Evolutionary conservation across 768 basidiomycete genomes (phyloP).

Genomic region (Porpolomopsis calyptriformis): DNA sequence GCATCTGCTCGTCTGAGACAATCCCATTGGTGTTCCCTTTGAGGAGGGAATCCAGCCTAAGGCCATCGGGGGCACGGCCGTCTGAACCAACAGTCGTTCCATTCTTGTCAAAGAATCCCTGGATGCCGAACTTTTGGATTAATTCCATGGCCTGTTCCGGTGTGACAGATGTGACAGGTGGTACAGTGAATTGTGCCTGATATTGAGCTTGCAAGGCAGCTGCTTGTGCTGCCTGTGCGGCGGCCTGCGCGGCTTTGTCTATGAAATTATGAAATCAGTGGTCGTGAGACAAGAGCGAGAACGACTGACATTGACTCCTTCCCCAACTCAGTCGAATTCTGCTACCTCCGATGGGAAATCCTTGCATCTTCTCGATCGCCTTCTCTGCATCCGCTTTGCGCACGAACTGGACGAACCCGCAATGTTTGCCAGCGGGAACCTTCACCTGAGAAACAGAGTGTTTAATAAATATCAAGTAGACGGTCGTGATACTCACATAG

Average conservation of each 20-base stretch:
- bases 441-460: conserved; percentile 52
- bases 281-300: not conserved
- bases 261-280: conserved; percentile 6
- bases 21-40: conserved; percentile 3
- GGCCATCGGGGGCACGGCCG: conserved; percentile 8
- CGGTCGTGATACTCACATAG: conserved; percentile 47
- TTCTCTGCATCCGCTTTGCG: conserved; percentile 84
- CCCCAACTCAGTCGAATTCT: conserved; percentile 90
- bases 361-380: conserved; percentile 95
- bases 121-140: conserved; percentile 43
- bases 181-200: conserved; percentile 14
- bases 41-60: conserved; percentile 11
- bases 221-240: conserved; percentile 60
- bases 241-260: conserved; percentile 90
- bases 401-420: conserved; percentile 93
- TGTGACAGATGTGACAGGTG: conserved; percentile 29
- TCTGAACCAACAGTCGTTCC: conserved; percentile 1
- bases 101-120: conserved; percentile 25
- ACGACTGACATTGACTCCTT: conserved; percentile 70
- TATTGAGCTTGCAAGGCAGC: conserved; percentile 50
- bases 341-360: conserved; percentile 88
- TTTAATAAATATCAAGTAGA: conserved; percentile 9
- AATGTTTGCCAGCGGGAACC: conserved; percentile 92
- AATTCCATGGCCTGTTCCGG: conserved; percentile 56
- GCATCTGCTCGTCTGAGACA: conserved; percentile 13